These are phyloP conservation scores for Hypoxylon sp. DNA, from an alignment of 2,329 filamentous ascomycete genomes.

Conservation along the genomic window DNA sequence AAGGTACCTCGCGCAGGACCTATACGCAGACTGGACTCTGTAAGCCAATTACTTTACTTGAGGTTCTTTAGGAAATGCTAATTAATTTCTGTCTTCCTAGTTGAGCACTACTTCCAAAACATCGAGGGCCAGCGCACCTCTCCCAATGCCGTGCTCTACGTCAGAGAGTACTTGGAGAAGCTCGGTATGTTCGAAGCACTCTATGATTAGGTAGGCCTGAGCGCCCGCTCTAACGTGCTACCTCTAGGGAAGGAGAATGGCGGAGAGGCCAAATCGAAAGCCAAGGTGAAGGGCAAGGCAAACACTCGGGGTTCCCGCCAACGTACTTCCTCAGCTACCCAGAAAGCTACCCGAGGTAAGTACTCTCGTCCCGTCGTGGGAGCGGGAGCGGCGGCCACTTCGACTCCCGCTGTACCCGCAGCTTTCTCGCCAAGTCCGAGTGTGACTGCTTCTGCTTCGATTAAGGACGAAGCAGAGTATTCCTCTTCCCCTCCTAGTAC, in stretches of 20 bases:
- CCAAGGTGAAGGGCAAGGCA: neutral
- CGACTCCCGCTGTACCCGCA: neutral
- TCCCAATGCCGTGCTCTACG: conserved; percentile 52
- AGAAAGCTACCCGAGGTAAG: no score
- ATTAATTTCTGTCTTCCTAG: conserved; percentile 43
- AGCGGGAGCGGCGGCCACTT: neutral
- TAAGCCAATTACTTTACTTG: conserved; percentile 45
- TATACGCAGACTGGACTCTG: conserved; percentile 58
- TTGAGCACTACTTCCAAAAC: conserved; percentile 61
- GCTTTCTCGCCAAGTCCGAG: neutral
- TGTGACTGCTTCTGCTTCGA: neutral
- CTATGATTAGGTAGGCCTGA: neutral
- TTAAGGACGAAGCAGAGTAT: neutral
- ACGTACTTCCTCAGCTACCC: neutral
- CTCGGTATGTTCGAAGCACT: conserved; percentile 35
- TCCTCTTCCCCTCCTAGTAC: no score
- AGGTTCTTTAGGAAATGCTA: neutral
- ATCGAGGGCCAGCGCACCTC: conserved; percentile 54
- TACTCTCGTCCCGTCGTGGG: no score
- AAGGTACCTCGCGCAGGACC: conserved; percentile 50
- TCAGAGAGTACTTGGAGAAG: conserved; percentile 50
- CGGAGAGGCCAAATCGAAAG: neutral
- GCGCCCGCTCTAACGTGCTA: conserved; percentile 4
- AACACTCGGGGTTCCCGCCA: neutral
- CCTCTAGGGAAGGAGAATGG: neutral